A percentile compares a stretch with the other conserved stretches of the same genome.
Evolutionary conservation across 2,329 filamentous ascomycete genomes (phyloP).

Genomic region (Pyrenophora teres): DNA sequence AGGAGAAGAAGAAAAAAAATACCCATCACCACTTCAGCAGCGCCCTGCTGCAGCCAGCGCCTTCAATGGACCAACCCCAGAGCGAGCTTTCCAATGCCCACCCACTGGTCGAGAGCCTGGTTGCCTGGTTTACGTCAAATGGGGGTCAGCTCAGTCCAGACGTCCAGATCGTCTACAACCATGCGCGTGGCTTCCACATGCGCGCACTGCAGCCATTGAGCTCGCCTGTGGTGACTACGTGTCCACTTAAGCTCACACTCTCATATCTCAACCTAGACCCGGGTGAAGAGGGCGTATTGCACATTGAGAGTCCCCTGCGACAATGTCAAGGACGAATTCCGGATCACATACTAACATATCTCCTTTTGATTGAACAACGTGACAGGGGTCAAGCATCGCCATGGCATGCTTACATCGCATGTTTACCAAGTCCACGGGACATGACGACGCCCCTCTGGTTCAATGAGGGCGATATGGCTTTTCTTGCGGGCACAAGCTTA

Average conservation of each 20-base stretch:
- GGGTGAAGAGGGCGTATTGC: constrained; percentile 29
- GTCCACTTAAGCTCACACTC: constrained; percentile 42
- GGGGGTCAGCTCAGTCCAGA: constrained; percentile 39
- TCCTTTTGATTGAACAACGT: constrained; percentile 46
- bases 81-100: constrained; percentile 12
- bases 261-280: constrained; percentile 45
- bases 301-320: constrained; percentile 31
- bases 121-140: constrained; percentile 39
- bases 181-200: constrained; percentile 39
- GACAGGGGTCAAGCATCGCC: constrained; percentile 29
- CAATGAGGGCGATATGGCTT: constrained; percentile 39
- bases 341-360: constrained; percentile 41
- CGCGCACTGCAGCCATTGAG: constrained; percentile 27
- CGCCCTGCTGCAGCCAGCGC: background rate
- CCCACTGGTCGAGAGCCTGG: constrained; percentile 25
- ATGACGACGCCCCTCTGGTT: constrained; percentile 49
- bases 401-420: constrained; percentile 46
- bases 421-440: constrained; percentile 36
- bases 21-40: background rate
- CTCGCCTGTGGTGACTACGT: constrained; percentile 33
- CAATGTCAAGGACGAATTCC: constrained; percentile 35
- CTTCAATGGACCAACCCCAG: constrained; percentile 6
- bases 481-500: constrained; percentile 45
- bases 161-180: constrained; percentile 34
- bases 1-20: no score